phyloP scores from a whole-genome alignment of 1,284 basidiomycete species.

The Wallemia ichthyophaga region DNA sequence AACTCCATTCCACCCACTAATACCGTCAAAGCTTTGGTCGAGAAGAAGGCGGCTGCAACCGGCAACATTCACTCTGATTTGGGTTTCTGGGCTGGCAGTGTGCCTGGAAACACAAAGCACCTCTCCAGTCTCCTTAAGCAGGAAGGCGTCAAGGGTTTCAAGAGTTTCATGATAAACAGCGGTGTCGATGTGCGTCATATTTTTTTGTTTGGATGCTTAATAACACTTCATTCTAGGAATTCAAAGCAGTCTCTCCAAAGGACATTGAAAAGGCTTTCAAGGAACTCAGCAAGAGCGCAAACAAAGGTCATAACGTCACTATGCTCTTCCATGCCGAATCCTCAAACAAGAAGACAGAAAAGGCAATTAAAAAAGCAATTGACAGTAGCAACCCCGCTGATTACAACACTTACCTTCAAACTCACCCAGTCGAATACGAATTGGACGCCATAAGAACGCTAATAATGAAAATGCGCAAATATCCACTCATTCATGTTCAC shows the following conservation, averaged over 20 bases:
- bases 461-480: slow-evolving; percentile 18
- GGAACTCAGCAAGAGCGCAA: slow-evolving; percentile 28
- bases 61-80: slow-evolving; percentile 55
- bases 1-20: slow-evolving; percentile 86
- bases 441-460: background rate
- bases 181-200: slow-evolving; percentile 41
- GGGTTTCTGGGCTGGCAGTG: slow-evolving; percentile 79
- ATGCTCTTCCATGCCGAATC: slow-evolving; percentile 66
- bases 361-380: background rate
- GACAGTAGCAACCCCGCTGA: slow-evolving; percentile 21
- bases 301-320: slow-evolving; percentile 15
- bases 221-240: slow-evolving; percentile 29
- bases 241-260: slow-evolving; percentile 45
- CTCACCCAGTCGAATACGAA: slow-evolving; percentile 6
- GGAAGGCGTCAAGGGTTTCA: slow-evolving; percentile 68
- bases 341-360: background rate
- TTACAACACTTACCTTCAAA: slow-evolving; percentile 3
- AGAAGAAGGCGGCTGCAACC: slow-evolving; percentile 35
- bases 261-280: slow-evolving; percentile 41
- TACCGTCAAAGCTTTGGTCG: slow-evolving; percentile 35
- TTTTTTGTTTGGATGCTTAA: background rate
- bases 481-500: slow-evolving; percentile 46
- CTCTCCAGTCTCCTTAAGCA: slow-evolving; percentile 35
- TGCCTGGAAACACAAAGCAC: slow-evolving; percentile 54
- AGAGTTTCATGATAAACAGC: slow-evolving; percentile 77